These are phyloP conservation scores for Zymoseptoria tritici DNA, from an alignment of 2,329 filamentous ascomycete genomes.

Conservation along the genomic window DNA sequence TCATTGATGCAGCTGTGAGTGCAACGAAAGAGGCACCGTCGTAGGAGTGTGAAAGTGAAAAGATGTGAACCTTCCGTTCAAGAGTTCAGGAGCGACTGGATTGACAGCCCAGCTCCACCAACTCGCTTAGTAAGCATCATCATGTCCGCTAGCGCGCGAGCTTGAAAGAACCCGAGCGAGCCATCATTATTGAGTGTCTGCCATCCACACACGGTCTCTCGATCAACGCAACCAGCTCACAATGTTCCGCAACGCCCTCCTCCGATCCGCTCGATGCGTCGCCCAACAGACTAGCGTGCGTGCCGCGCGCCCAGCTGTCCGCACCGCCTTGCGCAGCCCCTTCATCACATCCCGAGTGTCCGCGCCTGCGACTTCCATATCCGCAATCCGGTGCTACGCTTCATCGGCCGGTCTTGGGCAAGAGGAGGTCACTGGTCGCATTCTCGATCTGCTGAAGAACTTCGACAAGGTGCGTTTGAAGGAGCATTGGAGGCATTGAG, in stretches of 20 bases:
- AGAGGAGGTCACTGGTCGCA: slow-evolving; percentile 82
- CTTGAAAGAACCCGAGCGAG: not conserved
- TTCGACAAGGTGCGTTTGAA: slow-evolving; percentile 80
- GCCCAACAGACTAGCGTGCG: slow-evolving; percentile 37
- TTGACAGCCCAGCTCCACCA: too few relatives aligned
- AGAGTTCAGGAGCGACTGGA: not conserved
- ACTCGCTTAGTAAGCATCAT: not conserved
- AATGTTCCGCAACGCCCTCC: slow-evolving; percentile 86
- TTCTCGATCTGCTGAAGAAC: slow-evolving; percentile 85
- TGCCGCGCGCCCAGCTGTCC: slow-evolving; percentile 52
- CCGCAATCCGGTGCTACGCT: slow-evolving; percentile 77
- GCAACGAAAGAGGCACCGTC: too few relatives aligned
- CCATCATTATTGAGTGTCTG: not conserved
- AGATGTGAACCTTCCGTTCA: not conserved
- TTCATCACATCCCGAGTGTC: slow-evolving; percentile 55
- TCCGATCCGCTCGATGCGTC: slow-evolving; percentile 62
- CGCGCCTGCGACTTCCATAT: slow-evolving; percentile 56
- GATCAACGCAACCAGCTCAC: slow-evolving; percentile 28
- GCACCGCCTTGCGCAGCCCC: slow-evolving; percentile 41
- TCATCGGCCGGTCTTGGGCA: slow-evolving; percentile 70
- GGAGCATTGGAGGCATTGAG: slow-evolving; percentile 6
- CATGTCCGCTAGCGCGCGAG: not conserved
- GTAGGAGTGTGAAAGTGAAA: not conserved
- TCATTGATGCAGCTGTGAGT: too few relatives aligned
- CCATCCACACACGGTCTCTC: slow-evolving; percentile 4